Evolutionary conservation across 139 green algal genomes (phyloP), one percentile per base, ranked within the genome.

Genomic region (Haematococcus lacustris): DNA sequence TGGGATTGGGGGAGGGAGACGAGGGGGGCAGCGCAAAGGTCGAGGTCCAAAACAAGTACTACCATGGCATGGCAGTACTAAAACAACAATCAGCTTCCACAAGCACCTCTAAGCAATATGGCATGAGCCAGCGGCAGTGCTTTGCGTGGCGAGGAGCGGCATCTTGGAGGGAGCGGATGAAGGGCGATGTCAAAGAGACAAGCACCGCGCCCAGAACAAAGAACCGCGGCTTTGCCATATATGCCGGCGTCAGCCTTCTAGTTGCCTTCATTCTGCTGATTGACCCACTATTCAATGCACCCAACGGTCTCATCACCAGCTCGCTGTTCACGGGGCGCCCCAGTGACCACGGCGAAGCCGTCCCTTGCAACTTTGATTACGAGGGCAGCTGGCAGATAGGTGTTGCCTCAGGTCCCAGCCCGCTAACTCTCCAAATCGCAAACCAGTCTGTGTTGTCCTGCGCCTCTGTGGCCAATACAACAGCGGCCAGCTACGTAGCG

Each of bases 351-450:
- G 63, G 63, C 21, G 35, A 50, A 13, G 37, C 63, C 2, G 4
- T 21, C 37, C 63, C 63, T n/a, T 69, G 63, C 21, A 35, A 6
- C 35, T 69, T 47, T 37, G 63, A 69, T 35, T 69, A 47, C 33
- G 63, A 69, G 63, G 63, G 63, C 3, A 51, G 35, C 35, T 69
- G 63, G 63, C 63, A 69, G 63, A 69, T 69, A 51, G 63, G 63
- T 21, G 21, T 69, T 6, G 63, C 51, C 13, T 5, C 4, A 2
- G 63, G 63, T 23, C 13, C 35, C 17, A 39, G 37, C 2, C 63
- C 63, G 21, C 63, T 69, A 3, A 35, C 26, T 3, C 50, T 40
- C 6, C 34, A 51, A 37, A 6, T 69, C 37, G 50, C 63, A 5
- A 51, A 50, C 37, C 25, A 69, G 26, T 64, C 53, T 4, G 21